Conservation (phyloP, 441 rosid species). For the Adansonia gregorii region DNA sequence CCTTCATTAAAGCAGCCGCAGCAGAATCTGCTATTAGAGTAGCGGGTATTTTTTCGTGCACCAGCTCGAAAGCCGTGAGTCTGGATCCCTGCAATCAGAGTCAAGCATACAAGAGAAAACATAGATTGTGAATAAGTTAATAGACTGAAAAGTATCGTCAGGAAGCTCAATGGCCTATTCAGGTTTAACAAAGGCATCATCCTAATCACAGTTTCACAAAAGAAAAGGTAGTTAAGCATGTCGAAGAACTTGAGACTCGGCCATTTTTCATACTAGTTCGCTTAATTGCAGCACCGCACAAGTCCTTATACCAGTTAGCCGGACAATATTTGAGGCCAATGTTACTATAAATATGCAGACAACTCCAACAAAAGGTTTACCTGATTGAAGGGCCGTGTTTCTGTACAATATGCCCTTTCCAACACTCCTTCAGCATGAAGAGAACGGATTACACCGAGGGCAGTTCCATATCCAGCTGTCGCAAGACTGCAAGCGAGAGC, state of each 20-base stretch:
- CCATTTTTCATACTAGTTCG: neutral
- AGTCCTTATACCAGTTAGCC: neutral
- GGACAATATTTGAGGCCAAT: neutral
- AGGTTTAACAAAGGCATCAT: neutral
- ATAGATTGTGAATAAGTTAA: neutral
- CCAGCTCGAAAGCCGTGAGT: conserved; percentile 93
- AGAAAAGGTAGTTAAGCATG: neutral
- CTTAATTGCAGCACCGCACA: neutral
- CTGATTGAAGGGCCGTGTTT: conserved; percentile 97
- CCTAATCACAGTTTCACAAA: neutral
- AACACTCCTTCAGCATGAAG: conserved; percentile 69
- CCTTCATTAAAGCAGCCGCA: conserved; percentile 90
- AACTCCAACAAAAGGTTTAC: conserved; percentile 38
- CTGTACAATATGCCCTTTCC: conserved; percentile 91
- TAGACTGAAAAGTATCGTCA: neutral
- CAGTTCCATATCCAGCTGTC: conserved; percentile 98
- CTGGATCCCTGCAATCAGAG: conserved; percentile 73
- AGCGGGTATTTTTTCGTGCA: conserved; percentile 86
- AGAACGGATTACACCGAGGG: conserved; percentile 87
- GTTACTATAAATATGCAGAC: neutral
- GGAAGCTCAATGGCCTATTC: conserved; percentile 7
- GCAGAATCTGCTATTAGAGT: conserved; percentile 94
- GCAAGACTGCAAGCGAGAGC: conserved; percentile 65
- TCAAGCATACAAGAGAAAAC: neutral
- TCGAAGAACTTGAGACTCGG: neutral